A percentile compares a stretch with the other conserved stretches of the same genome.
Evolutionary conservation across 345 rosid genomes (phyloP).

Genomic region (Pseudoturritis turrita): DNA sequence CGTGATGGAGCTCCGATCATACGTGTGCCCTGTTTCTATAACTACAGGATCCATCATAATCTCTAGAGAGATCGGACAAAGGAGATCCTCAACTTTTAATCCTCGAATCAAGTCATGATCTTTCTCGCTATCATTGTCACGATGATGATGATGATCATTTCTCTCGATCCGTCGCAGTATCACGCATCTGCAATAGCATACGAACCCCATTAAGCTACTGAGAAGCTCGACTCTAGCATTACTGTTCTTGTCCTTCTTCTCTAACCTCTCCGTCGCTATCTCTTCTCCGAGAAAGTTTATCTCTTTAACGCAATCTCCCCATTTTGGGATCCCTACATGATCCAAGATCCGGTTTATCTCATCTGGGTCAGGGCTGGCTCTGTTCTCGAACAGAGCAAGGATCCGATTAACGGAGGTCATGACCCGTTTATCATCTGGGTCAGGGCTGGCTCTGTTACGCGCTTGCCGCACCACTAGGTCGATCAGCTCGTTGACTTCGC

Average conservation of each 20-base stretch:
- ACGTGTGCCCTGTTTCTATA: constrained; percentile 77
- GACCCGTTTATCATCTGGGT: constrained; percentile 39
- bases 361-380: constrained; percentile 43
- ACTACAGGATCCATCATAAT: constrained; percentile 85
- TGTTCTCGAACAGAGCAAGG: constrained; percentile 47
- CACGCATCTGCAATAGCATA: constrained; percentile 67
- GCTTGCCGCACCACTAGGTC: constrained; percentile 65
- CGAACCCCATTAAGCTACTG: constrained; percentile 53
- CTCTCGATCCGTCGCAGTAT: constrained; percentile 40
- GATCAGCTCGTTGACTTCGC: constrained; percentile 67
- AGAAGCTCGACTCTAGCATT: constrained; percentile 33
- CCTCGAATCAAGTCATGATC: constrained; percentile 31
- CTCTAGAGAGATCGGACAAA: constrained; percentile 86
- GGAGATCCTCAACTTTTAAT: constrained; percentile 69
- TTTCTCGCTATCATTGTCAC: constrained; percentile 33
- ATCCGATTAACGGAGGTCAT: constrained; percentile 30
- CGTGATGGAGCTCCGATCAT: constrained; percentile 74
- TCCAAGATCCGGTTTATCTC: constrained; percentile 43
- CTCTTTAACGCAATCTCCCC: constrained; percentile 63
- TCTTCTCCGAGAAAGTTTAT: constrained; percentile 57
- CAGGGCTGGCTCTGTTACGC: constrained; percentile 39
- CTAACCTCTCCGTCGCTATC: constrained; percentile 32
- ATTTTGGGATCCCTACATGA: constrained; percentile 47
- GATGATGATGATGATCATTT: constrained; percentile 21
- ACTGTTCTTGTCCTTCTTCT: constrained; percentile 37